A percentile compares a stretch with the other conserved stretches of the same genome.
Evolutionary conservation across 108 stramenopile genomes (phyloP).

Genomic region (Cyclotella cryptica): DNA sequence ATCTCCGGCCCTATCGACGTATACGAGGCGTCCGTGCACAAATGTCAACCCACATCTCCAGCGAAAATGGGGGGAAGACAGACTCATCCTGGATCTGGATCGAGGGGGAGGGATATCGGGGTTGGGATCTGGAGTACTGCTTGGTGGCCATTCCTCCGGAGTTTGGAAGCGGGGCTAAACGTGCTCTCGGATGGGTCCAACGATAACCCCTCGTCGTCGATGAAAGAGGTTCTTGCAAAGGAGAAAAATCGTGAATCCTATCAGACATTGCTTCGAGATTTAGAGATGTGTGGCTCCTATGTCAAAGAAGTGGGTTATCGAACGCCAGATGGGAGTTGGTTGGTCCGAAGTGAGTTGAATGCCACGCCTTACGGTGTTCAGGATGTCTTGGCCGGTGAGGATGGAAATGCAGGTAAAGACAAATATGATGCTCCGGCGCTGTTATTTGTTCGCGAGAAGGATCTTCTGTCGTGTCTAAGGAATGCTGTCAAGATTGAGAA

Average conservation of each 20-base stretch:
- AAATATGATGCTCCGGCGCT: constrained; percentile 45
- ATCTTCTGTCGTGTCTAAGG: constrained; percentile 65
- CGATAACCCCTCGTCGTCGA: neutral
- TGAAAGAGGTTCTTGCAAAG: neutral
- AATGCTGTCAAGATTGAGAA: constrained; percentile 67
- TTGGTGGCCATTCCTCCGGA: constrained; percentile 62
- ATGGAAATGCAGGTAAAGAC: neutral
- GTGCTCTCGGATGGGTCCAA: neutral
- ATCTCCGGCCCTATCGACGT: constrained; percentile 82
- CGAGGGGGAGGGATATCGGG: constrained; percentile 70
- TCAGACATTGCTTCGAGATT: constrained; percentile 52
- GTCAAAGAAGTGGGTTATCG: constrained; percentile 82
- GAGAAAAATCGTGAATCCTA: constrained; percentile 63
- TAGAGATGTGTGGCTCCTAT: constrained; percentile 59
- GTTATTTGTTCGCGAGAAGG: constrained; percentile 80
- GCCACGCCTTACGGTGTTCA: constrained; percentile 37
- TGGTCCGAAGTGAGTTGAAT: constrained; percentile 72
- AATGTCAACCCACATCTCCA: neutral
- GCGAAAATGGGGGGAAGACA: constrained; percentile 27
- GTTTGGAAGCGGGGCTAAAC: constrained; percentile 26
- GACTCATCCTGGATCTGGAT: constrained; percentile 43
- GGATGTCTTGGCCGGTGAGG: constrained; percentile 19
- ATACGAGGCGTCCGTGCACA: constrained; percentile 53
- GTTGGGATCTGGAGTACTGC: constrained; percentile 91
- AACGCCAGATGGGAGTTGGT: constrained; percentile 81